Base-by-base conservation (phyloP, 2,329 filamentous ascomycete genomes). In the Malbranchea zuffiana region DNA sequence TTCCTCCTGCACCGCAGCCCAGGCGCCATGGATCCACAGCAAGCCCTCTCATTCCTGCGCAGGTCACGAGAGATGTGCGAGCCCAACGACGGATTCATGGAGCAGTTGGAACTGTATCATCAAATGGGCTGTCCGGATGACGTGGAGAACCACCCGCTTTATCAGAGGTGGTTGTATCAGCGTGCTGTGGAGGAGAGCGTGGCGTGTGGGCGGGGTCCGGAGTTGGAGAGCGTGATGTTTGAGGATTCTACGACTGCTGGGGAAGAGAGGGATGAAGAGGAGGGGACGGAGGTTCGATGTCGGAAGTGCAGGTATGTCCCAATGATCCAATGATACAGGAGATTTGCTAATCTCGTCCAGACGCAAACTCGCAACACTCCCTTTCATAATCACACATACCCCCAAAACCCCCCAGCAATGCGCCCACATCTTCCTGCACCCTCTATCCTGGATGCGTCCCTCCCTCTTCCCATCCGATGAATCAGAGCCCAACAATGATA, bases 371-470 rank as follows among this genome's bases (percentile, higher is more conserved):
- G 78, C 78, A 41, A 78, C 72, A 15, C 73, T 71, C 5, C 66
- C 69, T 20, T 92, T 84, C 55, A 68, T 92, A 36, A 61, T 80
- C 30, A 62, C 72, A 1, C 85, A 92, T 59, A 57, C 63, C 48
- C 48, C 62, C 16, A 35, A 34, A 10, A 29, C 20, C 6, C 18
- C 16, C 11, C 25, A 39, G n/a, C 23, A 32, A 11, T 98, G 90
- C 52, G 80, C 81, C 13, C 88, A 96, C 59, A 75, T 87, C 56
- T 96, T 95, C 60, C 62, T 96, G 45, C 86, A 96, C 52, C 85
- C 90, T 0, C 67, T 98, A 21, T 83, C 83, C 10, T 98, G 90
- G 90, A 98, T 98, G 90, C 77, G 82, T 5, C 67, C 78, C 1
- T 78, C 80, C 50, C 74, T 98, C n/a, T 62, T 61, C 38, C 61